Evolutionary conservation across 2,329 filamentous ascomycete genomes (phyloP).

Genomic region (Botryosphaeria dothidea): DNA sequence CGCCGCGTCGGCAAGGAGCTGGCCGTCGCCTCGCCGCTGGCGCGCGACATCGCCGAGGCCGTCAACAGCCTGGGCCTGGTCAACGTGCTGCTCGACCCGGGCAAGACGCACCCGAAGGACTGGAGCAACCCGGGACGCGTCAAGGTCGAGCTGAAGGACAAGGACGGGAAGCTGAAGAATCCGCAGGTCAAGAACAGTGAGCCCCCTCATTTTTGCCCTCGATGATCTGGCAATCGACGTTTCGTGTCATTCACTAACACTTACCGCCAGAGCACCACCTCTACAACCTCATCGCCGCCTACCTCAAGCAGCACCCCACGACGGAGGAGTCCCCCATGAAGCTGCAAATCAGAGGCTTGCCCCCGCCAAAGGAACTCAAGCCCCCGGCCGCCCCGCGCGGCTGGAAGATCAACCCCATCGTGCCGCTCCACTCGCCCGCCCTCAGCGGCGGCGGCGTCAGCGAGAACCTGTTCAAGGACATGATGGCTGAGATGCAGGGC

Average conservation of each 20-base stretch:
- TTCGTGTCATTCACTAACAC: not conserved
- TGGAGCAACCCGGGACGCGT: constrained; percentile 96
- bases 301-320: constrained; percentile 77
- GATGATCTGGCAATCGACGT: no score
- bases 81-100: constrained; percentile 80
- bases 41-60: constrained; percentile 86
- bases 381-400: constrained; percentile 72
- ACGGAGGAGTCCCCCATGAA: constrained; percentile 69
- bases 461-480: constrained; percentile 93
- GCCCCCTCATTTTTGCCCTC: constrained; percentile 31
- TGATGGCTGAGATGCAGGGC: constrained; percentile 88
- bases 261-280: constrained; percentile 74
- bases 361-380: constrained; percentile 65
- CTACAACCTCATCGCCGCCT: constrained; percentile 75
- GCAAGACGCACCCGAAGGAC: constrained; percentile 92
- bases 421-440: constrained; percentile 86
- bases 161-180: constrained; percentile 54
- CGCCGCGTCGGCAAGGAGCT: constrained; percentile 72
- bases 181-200: constrained; percentile 64
- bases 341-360: constrained; percentile 72
- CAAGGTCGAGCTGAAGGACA: constrained; percentile 72
- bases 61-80: constrained; percentile 67
- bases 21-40: constrained; percentile 82
- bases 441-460: constrained; percentile 90
- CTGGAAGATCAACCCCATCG: constrained; percentile 83